Evolutionary conservation across 2,329 filamentous ascomycete species (phyloP), one percentile per base, ranked within the genome.

Genomic region (Apiospora hydei): DNA sequence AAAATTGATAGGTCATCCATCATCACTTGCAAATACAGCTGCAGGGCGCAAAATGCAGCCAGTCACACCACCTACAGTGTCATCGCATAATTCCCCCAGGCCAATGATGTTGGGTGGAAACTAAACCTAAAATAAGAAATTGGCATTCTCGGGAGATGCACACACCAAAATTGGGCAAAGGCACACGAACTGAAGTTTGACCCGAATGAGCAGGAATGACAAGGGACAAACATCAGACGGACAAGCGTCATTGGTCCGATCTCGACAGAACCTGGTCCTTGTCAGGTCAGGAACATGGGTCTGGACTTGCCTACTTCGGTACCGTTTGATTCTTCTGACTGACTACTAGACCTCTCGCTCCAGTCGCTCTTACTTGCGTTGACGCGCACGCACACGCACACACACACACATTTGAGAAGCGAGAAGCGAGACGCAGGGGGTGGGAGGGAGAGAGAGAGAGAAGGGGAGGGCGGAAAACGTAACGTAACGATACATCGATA

Each of bases 121-220:
- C 30, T 61, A 61, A 21, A 18, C 53, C 53, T 21, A 38, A 61
- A 38, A 21, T 38, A 61, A 61, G 7, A 61, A 38, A 64, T 41
- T 38, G 57, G 57, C 57, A 64, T 64, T 41, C 21, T 21, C 57
- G 57, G 57, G 57, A 57, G 51, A 61, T 53, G 53, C 16, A 7
- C 57, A 41, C 57, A 11, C 57, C 53, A 21, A 61, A 38, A 38
- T 30, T 38, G 30, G 53, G 30, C 21, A 61, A 38, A 61, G 30
- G 13, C 30, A 3, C 34, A 2, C 34, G 34, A 38, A 8, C 34
- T 38, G 34, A 64, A 64, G 53, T 30, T 61, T 61, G 53, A 61
- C 57, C 57, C 57, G 57, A 64, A 61, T 61, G 53, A 38, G 30
- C 30, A 61, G 38, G 53, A 61, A 61, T n/a, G 53, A n/a, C 53